Percentiles rank a stretch among this genome's conserved stretches.
phyloP scores from a whole-genome alignment of 768 basidiomycete genomes.

The Suillus plorans region DNA sequence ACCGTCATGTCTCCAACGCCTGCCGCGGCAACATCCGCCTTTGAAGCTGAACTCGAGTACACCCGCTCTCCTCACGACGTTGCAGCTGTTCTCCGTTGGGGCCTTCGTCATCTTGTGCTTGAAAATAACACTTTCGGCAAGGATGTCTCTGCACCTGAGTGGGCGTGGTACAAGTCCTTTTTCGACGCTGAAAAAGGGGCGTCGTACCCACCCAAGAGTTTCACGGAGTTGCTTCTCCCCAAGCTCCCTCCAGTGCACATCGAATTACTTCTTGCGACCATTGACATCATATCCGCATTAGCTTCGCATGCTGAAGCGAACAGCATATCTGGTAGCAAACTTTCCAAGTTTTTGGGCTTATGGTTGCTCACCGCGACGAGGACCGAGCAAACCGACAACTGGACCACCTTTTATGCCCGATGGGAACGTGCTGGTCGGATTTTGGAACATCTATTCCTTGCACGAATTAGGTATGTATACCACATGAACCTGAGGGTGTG shows the following conservation, averaged over 20 bases:
- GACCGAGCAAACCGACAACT: constrained; percentile 53
- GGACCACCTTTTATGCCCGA: constrained; percentile 63
- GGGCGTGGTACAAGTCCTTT: constrained; percentile 70
- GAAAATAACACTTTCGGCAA: constrained; percentile 61
- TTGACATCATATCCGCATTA: constrained; percentile 66
- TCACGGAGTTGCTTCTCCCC: constrained; percentile 61
- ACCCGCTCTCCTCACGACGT: constrained; percentile 73
- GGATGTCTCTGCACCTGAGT: constrained; percentile 43
- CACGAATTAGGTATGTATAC: constrained; percentile 59
- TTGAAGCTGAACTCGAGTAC: constrained; percentile 64
- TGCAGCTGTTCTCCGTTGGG: constrained; percentile 82
- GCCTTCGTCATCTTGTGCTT: constrained; percentile 68
- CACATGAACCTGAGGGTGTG: neutral
- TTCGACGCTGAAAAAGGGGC: constrained; percentile 55
- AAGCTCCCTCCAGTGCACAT: constrained; percentile 56
- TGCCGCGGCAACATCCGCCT: constrained; percentile 45
- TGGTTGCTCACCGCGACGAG: constrained; percentile 63
- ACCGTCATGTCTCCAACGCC: constrained; percentile 54
- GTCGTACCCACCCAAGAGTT: constrained; percentile 63
- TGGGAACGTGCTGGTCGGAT: constrained; percentile 77
- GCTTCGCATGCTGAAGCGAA: constrained; percentile 73
- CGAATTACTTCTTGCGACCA: constrained; percentile 54
- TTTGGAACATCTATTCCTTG: constrained; percentile 75
- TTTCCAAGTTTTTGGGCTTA: constrained; percentile 69
- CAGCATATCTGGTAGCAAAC: constrained; percentile 74